Percentiles rank a stretch among this genome's conserved stretches.
Evolutionary conservation across 768 basidiomycete genomes (phyloP).

Genomic region (Mycena haematopus): DNA sequence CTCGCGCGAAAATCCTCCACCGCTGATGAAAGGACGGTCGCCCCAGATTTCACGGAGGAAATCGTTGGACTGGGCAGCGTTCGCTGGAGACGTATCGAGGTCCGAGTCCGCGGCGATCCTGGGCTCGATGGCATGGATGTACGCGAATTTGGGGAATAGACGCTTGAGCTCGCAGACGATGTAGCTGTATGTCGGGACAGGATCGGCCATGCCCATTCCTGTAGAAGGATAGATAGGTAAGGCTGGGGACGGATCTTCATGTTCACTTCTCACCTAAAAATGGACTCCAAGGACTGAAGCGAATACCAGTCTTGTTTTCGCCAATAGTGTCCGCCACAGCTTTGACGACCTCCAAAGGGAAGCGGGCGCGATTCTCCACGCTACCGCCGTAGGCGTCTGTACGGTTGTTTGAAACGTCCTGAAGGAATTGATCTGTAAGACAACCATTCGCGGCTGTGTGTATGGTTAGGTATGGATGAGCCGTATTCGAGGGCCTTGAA

Average conservation of each 20-base stretch:
- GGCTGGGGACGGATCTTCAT: conserved; percentile 16
- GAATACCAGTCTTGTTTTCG: conserved; percentile 45
- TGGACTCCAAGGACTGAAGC: conserved; percentile 33
- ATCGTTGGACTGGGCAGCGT: conserved; percentile 33
- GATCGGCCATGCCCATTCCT: conserved; percentile 41
- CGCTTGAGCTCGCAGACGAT: conserved; percentile 34
- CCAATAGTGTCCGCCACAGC: conserved; percentile 50
- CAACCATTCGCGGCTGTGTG: conserved; percentile 30
- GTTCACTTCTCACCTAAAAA: conserved; percentile 35
- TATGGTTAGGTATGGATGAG: background rate
- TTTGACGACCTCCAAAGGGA: conserved; percentile 50
- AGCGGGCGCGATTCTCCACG: conserved; percentile 53
- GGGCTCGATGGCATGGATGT: conserved; percentile 45
- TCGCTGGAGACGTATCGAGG: conserved; percentile 6
- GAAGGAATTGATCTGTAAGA: conserved; percentile 52
- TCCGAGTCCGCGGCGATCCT: conserved; percentile 30
- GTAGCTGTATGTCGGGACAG: conserved; percentile 41
- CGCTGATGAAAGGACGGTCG: conserved; percentile 35
- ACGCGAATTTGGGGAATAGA: conserved; percentile 42
- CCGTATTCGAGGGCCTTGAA: no score
- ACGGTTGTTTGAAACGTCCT: conserved; percentile 48
- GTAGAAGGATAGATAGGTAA: background rate
- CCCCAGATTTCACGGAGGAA: conserved; percentile 41
- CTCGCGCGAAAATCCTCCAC: conserved; percentile 39
- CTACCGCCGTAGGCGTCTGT: conserved; percentile 60